Evolutionary conservation across 2,329 filamentous ascomycete genomes (phyloP).

Genomic region (Alternaria arborescens): DNA sequence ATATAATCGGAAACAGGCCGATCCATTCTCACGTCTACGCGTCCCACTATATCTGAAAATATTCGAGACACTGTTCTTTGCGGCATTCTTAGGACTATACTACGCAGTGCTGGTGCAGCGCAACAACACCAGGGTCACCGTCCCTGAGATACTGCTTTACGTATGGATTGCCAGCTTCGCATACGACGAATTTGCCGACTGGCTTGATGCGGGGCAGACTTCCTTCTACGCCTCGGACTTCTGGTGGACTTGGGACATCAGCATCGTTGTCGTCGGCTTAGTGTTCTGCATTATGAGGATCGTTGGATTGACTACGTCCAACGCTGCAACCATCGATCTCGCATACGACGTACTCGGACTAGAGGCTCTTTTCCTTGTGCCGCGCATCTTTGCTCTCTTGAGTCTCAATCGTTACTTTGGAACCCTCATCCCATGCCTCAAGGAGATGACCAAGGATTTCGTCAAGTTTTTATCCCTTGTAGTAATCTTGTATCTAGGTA

Average conservation of each 20-base stretch:
- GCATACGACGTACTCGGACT: constrained; percentile 90
- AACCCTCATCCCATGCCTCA: constrained; percentile 86
- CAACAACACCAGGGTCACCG: constrained; percentile 70
- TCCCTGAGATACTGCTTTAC: constrained; percentile 76
- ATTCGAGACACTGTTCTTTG: constrained; percentile 84
- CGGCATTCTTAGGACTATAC: constrained; percentile 78
- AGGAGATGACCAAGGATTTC: constrained; percentile 94
- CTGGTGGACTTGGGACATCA: constrained; percentile 46
- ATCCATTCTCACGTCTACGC: constrained; percentile 70
- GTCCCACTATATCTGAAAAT: constrained; percentile 86
- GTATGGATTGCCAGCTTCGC: constrained; percentile 88
- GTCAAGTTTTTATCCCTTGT: constrained; percentile 82
- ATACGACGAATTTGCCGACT: constrained; percentile 80
- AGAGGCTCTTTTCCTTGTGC: constrained; percentile 89
- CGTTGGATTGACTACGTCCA: constrained; percentile 69
- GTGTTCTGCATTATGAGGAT: constrained; percentile 74
- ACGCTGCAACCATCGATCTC: constrained; percentile 72
- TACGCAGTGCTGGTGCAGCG: constrained; percentile 85
- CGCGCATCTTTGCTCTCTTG: constrained; percentile 83
- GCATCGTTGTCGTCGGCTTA: constrained; percentile 75
- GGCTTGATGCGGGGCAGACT: constrained; percentile 80
- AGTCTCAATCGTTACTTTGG: constrained; percentile 91
- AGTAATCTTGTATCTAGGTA: constrained; percentile 79
- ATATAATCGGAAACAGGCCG: constrained; percentile 66
- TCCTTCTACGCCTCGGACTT: constrained; percentile 62